A percentile compares a stretch with the other conserved stretches of the same genome.
phyloP scores from a whole-genome alignment of 345 rosid genomes.

The Lepidium sativum region DNA sequence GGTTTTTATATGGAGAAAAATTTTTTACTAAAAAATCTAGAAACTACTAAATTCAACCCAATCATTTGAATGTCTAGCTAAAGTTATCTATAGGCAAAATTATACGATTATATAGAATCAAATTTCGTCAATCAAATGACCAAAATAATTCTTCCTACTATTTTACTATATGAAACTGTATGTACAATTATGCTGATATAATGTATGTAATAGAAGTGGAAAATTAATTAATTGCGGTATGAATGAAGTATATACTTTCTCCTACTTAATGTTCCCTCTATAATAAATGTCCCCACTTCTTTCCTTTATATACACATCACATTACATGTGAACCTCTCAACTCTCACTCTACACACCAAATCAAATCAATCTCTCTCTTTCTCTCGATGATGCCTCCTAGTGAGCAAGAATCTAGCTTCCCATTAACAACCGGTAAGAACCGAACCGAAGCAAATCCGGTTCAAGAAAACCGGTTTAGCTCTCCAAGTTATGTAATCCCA shows the following conservation, averaged over 20 bases:
- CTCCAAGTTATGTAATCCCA: slow-evolving; percentile 35
- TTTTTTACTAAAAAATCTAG: too few species aligned
- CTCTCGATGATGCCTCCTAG: slow-evolving; percentile 61
- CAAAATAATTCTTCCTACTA: too few species aligned
- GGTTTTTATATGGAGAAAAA: too few species aligned
- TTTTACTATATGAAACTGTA: not conserved
- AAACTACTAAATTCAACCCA: too few species aligned
- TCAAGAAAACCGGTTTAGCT: slow-evolving; percentile 39
- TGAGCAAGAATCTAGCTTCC: slow-evolving; percentile 30
- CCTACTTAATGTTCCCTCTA: slow-evolving; percentile 12
- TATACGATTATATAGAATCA: too few species aligned
- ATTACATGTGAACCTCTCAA: slow-evolving; percentile 26
- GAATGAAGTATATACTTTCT: slow-evolving; percentile 11
- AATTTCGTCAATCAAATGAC: too few species aligned
- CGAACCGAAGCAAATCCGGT: slow-evolving; percentile 35
- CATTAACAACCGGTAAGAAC: slow-evolving; percentile 17
- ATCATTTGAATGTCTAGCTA: too few species aligned
- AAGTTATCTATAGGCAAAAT: too few species aligned
- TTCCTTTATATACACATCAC: slow-evolving; percentile 21
- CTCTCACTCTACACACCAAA: slow-evolving; percentile 21
- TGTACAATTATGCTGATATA: slow-evolving; percentile 6
- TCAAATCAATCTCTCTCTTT: not conserved
- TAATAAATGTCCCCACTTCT: slow-evolving; percentile 19
- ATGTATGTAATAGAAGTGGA: not conserved
- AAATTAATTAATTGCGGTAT: not conserved